phyloP scores from a whole-genome alignment of 1,284 basidiomycete species.

The Trichosporon sp. region DNA sequence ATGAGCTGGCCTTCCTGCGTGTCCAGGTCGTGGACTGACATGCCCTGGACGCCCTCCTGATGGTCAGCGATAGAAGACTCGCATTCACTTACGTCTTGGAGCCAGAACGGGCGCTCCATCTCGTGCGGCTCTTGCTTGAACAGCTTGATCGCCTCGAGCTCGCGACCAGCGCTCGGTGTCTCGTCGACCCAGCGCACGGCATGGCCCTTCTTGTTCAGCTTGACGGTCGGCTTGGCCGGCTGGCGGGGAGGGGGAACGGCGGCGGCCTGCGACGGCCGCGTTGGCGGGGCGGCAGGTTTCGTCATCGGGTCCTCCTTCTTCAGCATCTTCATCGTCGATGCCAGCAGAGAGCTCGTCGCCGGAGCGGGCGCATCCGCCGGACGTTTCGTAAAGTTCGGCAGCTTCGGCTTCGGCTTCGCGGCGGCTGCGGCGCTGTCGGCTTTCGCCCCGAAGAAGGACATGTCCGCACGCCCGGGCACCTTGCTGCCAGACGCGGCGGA shows the following conservation, averaged over 20 bases:
- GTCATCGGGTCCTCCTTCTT: slow-evolving; percentile 26
- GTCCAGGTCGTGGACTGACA: slow-evolving; percentile 39
- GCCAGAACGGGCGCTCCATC: slow-evolving; percentile 41
- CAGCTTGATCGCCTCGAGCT: slow-evolving; percentile 35
- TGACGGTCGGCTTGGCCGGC: slow-evolving; percentile 24
- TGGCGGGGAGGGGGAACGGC: not conserved
- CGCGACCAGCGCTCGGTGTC: slow-evolving; percentile 32
- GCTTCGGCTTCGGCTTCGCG: slow-evolving; percentile 35
- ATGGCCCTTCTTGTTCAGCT: slow-evolving; percentile 46
- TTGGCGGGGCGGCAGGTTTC: not conserved
- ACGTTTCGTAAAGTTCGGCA: slow-evolving; percentile 40
- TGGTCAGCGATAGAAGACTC: slow-evolving; percentile 4
- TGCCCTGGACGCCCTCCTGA: slow-evolving; percentile 37
- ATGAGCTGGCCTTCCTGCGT: slow-evolving; percentile 44
- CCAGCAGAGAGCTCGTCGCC: slow-evolving; percentile 21
- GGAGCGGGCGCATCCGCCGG: slow-evolving; percentile 18
- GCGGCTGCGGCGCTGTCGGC: slow-evolving; percentile 26
- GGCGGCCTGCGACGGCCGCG: not conserved
- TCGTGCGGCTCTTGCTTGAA: slow-evolving; percentile 45
- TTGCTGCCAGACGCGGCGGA: slow-evolving; percentile 5
- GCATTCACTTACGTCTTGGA: slow-evolving; percentile 27
- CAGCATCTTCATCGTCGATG: slow-evolving; percentile 26
- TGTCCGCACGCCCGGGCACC: slow-evolving; percentile 29
- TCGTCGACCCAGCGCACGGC: slow-evolving; percentile 43
- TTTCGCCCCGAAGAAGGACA: slow-evolving; percentile 44